Conservation (phyloP, 2,329 filamentous ascomycete species). For the Thelonectria rubi region DNA sequence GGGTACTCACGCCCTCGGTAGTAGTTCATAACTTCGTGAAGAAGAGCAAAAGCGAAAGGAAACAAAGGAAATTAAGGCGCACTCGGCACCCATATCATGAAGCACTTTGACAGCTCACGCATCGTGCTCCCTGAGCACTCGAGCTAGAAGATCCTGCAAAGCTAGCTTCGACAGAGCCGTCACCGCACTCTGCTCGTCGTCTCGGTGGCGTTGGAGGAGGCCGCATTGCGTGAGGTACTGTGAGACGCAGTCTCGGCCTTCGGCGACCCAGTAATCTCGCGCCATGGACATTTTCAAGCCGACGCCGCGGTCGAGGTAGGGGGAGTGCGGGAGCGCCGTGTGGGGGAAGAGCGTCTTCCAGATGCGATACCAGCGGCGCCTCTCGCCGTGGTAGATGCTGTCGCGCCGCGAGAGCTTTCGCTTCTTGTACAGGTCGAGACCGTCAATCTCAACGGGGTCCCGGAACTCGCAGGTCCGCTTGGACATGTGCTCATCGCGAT, state of each 20-base stretch:
- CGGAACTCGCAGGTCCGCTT: not conserved
- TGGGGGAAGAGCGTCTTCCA: conserved; percentile 1
- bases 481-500: not conserved
- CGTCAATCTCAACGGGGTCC: not conserved
- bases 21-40: no score
- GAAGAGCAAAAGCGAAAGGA: no score
- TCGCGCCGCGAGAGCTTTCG: not conserved
- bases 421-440: not conserved
- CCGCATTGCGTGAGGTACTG: not conserved
- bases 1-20: not conserved
- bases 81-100: not conserved
- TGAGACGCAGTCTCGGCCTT: not conserved
- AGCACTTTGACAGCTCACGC: not conserved
- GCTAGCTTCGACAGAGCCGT: not conserved
- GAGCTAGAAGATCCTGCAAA: not conserved
- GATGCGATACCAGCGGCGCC: not conserved
- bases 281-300: conserved; percentile 1
- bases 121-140: not conserved
- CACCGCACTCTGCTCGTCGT: not conserved
- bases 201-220: not conserved
- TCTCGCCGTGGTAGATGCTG: not conserved
- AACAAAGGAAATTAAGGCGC: not conserved
- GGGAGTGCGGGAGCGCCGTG: not conserved
- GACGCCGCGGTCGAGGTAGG: conserved; percentile 6
- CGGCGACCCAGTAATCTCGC: not conserved